phyloP scores from a whole-genome alignment of 2,329 filamentous ascomycete species.

The Epichloe baconii region DNA sequence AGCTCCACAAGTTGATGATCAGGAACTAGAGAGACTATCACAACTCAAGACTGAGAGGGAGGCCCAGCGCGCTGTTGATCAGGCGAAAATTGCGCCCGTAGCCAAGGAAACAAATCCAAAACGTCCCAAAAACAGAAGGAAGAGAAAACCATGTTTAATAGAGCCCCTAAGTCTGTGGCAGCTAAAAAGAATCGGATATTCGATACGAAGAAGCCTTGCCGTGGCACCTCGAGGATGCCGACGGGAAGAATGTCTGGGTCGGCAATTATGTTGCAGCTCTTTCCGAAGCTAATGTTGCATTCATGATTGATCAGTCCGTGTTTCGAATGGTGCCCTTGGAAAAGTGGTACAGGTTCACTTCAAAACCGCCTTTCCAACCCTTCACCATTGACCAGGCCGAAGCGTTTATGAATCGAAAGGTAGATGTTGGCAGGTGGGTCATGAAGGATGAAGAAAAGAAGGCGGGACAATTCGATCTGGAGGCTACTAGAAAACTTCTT shows the following conservation, averaged over 20 bases:
- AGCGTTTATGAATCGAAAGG: slow-evolving; percentile 66
- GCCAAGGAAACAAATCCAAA: slow-evolving; percentile 43
- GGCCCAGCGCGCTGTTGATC: slow-evolving; percentile 71
- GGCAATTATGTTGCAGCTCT: slow-evolving; percentile 82
- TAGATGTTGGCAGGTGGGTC: slow-evolving; percentile 67
- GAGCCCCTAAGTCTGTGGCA: slow-evolving; percentile 67
- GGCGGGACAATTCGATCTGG: slow-evolving; percentile 42
- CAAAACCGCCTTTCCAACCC: slow-evolving; percentile 66
- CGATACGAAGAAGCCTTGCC: slow-evolving; percentile 92
- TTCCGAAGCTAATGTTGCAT: slow-evolving; percentile 72
- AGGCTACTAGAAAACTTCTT: slow-evolving; percentile 40
- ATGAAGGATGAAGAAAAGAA: slow-evolving; percentile 54
- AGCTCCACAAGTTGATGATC: slow-evolving; percentile 34
- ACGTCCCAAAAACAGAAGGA: slow-evolving; percentile 53
- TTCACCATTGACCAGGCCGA: slow-evolving; percentile 78
- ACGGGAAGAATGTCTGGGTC: slow-evolving; percentile 89
- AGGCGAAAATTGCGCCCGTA: slow-evolving; percentile 86
- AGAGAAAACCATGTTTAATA: slow-evolving; percentile 79
- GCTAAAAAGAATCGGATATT: slow-evolving; percentile 55
- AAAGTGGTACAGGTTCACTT: slow-evolving; percentile 84
- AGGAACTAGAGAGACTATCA: slow-evolving; percentile 51
- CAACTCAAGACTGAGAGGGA: slow-evolving; percentile 68
- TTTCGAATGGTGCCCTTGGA: slow-evolving; percentile 86
- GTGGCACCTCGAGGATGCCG: slow-evolving; percentile 94
- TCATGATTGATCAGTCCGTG: slow-evolving; percentile 53